Conservation (phyloP, 306 rosid genomes). For the Trifolium subterraneum region DNA sequence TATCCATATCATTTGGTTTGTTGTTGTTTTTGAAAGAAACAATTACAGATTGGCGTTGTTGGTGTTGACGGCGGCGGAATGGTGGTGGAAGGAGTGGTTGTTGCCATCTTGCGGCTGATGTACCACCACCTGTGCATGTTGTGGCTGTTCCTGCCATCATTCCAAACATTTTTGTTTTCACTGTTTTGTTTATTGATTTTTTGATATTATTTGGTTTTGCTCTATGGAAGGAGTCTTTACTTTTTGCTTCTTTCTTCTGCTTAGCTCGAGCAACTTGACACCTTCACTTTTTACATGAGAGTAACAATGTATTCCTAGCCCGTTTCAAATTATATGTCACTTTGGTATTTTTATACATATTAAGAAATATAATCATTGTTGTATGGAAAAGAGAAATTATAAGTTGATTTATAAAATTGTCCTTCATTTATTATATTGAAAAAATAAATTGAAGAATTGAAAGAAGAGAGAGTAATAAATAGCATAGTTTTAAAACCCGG, state of each 20-base stretch:
- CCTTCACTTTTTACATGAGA: neutral
- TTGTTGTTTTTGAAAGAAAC: constrained; percentile 8
- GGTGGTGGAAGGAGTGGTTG: constrained; percentile 19
- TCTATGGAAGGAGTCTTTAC: neutral
- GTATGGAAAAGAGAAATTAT: too few relatives aligned
- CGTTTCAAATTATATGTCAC: too few relatives aligned
- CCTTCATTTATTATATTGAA: too few relatives aligned
- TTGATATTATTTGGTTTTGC: neutral
- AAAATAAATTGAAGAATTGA: too few relatives aligned
- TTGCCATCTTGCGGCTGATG: constrained; percentile 1
- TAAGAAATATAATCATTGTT: too few relatives aligned
- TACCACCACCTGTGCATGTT: constrained; percentile 4
- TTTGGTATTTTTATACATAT: too few relatives aligned
- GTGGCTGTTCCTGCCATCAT: constrained; percentile 17
- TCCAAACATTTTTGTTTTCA: neutral
- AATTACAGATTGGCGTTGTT: constrained; percentile 4
- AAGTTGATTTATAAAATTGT: too few relatives aligned
- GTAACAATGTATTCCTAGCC: too few relatives aligned
- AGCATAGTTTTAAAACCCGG: too few relatives aligned
- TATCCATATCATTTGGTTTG: constrained; percentile 55
- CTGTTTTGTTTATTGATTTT: too few relatives aligned
- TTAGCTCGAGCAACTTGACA: too few relatives aligned
- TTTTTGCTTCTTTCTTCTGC: neutral
- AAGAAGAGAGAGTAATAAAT: too few relatives aligned
- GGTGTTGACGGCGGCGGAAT: neutral